phyloP scores from a whole-genome alignment of 2,329 filamentous ascomycete species.

The Stagonosporopsis rhizophila region DNA sequence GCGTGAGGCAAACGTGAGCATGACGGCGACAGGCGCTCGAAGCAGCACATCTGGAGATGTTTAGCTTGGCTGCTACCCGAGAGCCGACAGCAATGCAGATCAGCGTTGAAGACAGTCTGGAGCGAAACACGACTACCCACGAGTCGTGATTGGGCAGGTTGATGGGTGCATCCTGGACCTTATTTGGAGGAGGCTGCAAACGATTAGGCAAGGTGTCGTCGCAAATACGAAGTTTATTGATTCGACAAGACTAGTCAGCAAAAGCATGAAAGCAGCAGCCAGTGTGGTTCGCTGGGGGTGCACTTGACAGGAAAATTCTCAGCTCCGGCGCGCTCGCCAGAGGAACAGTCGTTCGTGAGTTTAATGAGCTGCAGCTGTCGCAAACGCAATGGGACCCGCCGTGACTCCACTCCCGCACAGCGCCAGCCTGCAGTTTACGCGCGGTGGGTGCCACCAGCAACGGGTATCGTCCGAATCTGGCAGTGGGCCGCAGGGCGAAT shows the following conservation, averaged over 20 bases:
- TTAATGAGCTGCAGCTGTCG: constrained; percentile 31
- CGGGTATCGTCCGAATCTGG: constrained; percentile 27
- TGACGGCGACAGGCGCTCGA: background rate
- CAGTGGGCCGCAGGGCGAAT: constrained; percentile 25
- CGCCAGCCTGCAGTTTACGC: constrained; percentile 26
- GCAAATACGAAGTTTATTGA: constrained; percentile 25
- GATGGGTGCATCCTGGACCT: constrained; percentile 3
- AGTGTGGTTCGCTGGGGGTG: background rate
- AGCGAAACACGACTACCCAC: constrained; percentile 5
- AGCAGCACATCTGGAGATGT: constrained; percentile 4
- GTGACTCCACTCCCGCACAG: constrained; percentile 19
- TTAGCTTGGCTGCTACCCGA: constrained; percentile 10
- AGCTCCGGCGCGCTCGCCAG: constrained; percentile 16
- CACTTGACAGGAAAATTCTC: constrained; percentile 19
- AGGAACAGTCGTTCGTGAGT: constrained; percentile 40
- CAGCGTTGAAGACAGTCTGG: constrained; percentile 8
- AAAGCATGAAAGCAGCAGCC: background rate
- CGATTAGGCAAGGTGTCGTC: constrained; percentile 25
- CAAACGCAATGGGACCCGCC: constrained; percentile 24
- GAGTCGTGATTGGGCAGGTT: constrained; percentile 16
- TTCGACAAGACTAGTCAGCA: constrained; percentile 3
- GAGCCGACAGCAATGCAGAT: constrained; percentile 15
- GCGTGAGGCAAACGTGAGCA: background rate
- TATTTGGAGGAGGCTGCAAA: constrained; percentile 5
- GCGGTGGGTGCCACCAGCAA: constrained; percentile 26